Base-by-base conservation (phyloP, 345 rosid genomes). In the Gossypium thurberi region DNA sequence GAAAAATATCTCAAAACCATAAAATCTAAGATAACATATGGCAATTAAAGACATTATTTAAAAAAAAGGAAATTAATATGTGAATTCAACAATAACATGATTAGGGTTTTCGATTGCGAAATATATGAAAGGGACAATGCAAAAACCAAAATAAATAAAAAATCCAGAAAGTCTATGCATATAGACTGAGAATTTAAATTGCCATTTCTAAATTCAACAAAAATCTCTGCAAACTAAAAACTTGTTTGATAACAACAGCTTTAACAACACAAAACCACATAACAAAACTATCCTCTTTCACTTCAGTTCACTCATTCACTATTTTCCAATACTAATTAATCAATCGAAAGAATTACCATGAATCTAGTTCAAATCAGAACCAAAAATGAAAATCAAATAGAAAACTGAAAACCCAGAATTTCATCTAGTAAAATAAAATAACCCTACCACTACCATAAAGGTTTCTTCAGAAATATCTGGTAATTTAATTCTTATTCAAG, bases 251-350 rank as follows among this genome's bases (percentile, higher is more conserved):
- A 69, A 25, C 58, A 58, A 75, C 89, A 85, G 83, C 80, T 91
- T 84, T 89, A 66, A 86, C 91, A 74, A 82, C 78, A 79, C 67
- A 84, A 79, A 76, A 82, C 84, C 83, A 83, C 91, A 78, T 63
- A 82, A 23, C 18, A 21, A 75, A 63, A 33, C 81, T 68, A 79
- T 51, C 76, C 40, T 33, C 40, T 33, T 33, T 33, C 7, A 33
- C 40, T 33, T 33, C 40, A 5, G 40, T 33, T 33, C 40, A 33
- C 40, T 33, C 40, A 33, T 33, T 33, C 40, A 33, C 7, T 33
- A 33, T 33, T 33, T 33, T 33, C 40, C 40, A 33, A 5, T 33
- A 5, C 40, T 33, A 33, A 33, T 33, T 33, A 33, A 33, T 33
- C 40, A 33, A 33, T 33, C 40, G 6, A 33, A 33, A 33, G 57